These are phyloP conservation scores for Pseudocercospora pini-densiflorae DNA, from an alignment of 2,329 filamentous ascomycete species.

Conservation along the genomic window DNA sequence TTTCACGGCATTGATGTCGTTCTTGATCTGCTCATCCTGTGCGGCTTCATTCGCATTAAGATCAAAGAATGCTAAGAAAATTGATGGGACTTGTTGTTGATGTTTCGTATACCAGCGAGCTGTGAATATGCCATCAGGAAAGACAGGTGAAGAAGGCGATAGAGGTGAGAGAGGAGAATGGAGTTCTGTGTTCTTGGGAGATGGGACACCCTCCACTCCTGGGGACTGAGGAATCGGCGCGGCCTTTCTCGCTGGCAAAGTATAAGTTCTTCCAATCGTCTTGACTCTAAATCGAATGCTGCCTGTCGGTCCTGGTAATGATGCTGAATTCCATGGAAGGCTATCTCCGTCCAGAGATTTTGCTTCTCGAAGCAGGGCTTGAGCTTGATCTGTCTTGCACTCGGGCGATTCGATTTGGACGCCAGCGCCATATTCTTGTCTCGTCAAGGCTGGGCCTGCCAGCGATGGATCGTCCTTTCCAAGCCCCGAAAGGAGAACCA, in stretches of 20 bases:
- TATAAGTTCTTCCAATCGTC: constrained; percentile 71
- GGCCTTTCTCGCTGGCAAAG: constrained; percentile 66
- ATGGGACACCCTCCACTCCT: constrained; percentile 39
- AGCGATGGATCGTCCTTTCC: constrained; percentile 42
- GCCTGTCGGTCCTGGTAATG: constrained; percentile 33
- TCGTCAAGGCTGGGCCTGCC: constrained; percentile 4
- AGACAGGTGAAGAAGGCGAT: constrained; percentile 79
- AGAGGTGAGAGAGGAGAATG: constrained; percentile 93
- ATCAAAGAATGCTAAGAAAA: constrained; percentile 79
- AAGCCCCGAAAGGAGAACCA: constrained; percentile 82
- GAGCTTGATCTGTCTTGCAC: constrained; percentile 44
- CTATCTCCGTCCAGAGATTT: constrained; percentile 51
- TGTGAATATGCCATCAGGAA: constrained; percentile 87
- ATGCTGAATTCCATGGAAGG: constrained; percentile 34
- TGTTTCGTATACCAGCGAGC: constrained; percentile 87
- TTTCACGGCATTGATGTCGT: constrained; percentile 80
- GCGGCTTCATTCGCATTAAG: constrained; percentile 74
- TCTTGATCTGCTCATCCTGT: constrained; percentile 86
- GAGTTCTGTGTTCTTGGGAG: constrained; percentile 55
- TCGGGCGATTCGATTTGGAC: constrained; percentile 32
- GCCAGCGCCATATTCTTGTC: constrained; percentile 36
- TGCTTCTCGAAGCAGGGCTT: constrained; percentile 59
- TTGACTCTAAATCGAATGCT: constrained; percentile 36
- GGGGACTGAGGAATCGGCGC: constrained; percentile 60
- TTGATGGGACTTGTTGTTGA: constrained; percentile 78